Evolutionary conservation across 1,284 basidiomycete species (phyloP).

Genomic region (Coniophora puteana): DNA sequence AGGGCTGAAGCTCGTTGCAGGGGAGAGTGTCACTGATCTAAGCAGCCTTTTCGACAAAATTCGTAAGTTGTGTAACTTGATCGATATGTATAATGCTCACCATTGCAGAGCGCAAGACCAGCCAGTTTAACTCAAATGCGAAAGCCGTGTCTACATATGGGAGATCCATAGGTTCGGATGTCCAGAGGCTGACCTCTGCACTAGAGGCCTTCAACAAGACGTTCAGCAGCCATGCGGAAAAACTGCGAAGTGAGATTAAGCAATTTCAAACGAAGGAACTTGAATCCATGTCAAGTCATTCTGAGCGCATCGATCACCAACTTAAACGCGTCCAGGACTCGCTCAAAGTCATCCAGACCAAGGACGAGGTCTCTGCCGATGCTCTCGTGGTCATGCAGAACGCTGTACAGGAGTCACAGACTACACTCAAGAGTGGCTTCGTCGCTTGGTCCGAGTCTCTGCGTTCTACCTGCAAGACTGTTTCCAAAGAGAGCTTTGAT

Average conservation of each 20-base stretch:
- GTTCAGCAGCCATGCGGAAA: constrained; percentile 48
- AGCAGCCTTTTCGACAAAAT: constrained; percentile 80
- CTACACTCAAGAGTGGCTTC: constrained; percentile 50
- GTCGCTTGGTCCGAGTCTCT: constrained; percentile 51
- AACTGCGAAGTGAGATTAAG: constrained; percentile 54
- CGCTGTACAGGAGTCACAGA: constrained; percentile 49
- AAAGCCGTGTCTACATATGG: constrained; percentile 63
- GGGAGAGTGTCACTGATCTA: constrained; percentile 72
- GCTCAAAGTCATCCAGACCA: constrained; percentile 53
- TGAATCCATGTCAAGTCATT: constrained; percentile 47
- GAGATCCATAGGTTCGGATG: constrained; percentile 49
- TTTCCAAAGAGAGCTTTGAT: constrained; percentile 43
- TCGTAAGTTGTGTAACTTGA: constrained; percentile 43
- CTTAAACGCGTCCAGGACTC: constrained; percentile 54
- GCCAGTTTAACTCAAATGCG: constrained; percentile 63
- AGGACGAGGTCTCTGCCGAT: constrained; percentile 53
- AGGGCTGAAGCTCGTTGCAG: constrained; percentile 62
- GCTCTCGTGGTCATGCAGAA: constrained; percentile 45
- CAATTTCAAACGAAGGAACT: constrained; percentile 56
- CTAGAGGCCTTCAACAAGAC: constrained; percentile 63
- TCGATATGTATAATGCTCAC: constrained; percentile 10
- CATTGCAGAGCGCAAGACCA: constrained; percentile 69
- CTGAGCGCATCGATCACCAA: constrained; percentile 58
- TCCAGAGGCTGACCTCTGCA: constrained; percentile 50
- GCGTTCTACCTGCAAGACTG: constrained; percentile 41